Conservation (phyloP, 2,329 filamentous ascomycete genomes). For the Aspergillus felis region DNA sequence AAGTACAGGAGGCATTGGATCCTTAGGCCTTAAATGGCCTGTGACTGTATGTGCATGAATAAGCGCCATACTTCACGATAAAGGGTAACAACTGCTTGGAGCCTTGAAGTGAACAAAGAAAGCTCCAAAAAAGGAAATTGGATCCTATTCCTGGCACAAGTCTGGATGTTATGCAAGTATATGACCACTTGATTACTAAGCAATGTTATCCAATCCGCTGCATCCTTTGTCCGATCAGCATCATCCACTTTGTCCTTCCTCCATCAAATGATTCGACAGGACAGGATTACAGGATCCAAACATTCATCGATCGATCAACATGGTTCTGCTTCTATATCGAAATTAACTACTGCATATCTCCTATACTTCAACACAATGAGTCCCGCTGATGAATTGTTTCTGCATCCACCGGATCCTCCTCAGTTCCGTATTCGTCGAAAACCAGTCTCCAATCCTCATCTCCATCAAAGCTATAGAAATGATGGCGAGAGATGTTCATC, state of each 20-base stretch:
- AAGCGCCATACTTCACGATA: no score
- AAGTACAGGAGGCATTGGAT: no score
- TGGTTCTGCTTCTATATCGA: background rate
- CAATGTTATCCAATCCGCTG: no score
- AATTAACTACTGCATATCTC: background rate
- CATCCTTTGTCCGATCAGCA: no score
- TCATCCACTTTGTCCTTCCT: constrained; percentile 1
- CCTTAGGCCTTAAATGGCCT: no score
- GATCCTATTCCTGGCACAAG: no score
- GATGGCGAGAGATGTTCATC: background rate
- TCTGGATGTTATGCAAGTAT: no score
- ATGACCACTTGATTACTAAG: no score
- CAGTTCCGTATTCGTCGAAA: constrained; percentile 4
- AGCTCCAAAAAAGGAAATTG: no score
- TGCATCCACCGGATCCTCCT: background rate
- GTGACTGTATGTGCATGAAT: no score
- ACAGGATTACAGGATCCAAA: background rate
- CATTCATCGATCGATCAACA: background rate
- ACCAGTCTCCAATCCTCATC: background rate
- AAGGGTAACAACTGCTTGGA: no score
- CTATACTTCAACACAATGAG: background rate
- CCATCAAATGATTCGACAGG: background rate
- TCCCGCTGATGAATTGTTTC: background rate
- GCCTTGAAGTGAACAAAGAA: no score
- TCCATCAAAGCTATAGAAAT: background rate